Evolutionary conservation across 371 early-diverging fungal species (phyloP), one percentile per base, ranked within the genome.

Genomic region (Lichtheimia ornata): DNA sequence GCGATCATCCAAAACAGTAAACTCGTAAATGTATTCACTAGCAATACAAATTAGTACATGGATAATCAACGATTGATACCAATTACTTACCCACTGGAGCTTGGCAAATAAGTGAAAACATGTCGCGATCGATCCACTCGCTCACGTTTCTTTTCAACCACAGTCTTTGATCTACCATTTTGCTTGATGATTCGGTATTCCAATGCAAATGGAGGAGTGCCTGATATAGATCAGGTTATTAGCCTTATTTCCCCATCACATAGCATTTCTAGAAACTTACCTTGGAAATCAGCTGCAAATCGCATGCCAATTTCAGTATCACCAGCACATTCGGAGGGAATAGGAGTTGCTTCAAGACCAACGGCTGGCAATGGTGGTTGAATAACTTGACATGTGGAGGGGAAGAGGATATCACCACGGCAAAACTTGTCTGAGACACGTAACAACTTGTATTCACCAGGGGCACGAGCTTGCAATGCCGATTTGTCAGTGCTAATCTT

Each of bases 271-370:
- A 11, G 9, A 35, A 9, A 0, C 11, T 9, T 35, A 35, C 35
- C 35, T 11, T 35, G 35, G 20, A 82, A 66, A 56, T 78, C 77
- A 5, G 69, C 67, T 18, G 70, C 63, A 53, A 82, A 78, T 18
- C 67, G 71, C 82, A 78, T 82, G 20, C 82, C 82, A 30, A 79
- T 57, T 50, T 78, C 79, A 41, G 61, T 77, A 40, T 73, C 79
- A 4, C 69, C 72, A 14, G 70, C 70, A 54, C 82, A 82, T 55
- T 76, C 74, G 5, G 82, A 82, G 9, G 77, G 68, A 68, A 82
- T 79, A 35, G 82, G 69, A 1, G 65, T 72, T 18, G 73, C 56
- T 25, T 66, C 59, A 3, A 82, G 35, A 15, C 70, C 56, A 30
- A 76, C 65, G 3, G 67, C 25, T 27, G 82, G 82, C 12, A 71